phyloP scores from a whole-genome alignment of 176 grass and related monocot genomes.

The Aechmea fasciata region DNA sequence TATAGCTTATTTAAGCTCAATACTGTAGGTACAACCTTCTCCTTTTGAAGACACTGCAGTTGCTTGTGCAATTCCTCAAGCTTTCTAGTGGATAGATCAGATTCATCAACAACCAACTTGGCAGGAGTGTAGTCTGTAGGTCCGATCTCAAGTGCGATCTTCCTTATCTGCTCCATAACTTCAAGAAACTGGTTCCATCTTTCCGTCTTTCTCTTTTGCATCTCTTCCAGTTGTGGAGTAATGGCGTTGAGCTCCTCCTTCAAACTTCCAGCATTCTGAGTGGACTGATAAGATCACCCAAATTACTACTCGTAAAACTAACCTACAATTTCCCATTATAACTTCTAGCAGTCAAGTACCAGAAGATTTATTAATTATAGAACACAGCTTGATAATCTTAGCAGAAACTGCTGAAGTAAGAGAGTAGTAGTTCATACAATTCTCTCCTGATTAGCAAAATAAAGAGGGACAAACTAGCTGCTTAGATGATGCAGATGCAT shows the following conservation, averaged over 20 bases:
- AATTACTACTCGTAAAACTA: conserved; percentile 3
- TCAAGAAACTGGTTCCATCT: conserved; percentile 71
- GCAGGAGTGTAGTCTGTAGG: conserved; percentile 30
- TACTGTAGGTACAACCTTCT: conserved; percentile 40
- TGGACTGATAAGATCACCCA: conserved; percentile 28
- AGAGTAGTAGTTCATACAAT: neutral
- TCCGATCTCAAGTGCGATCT: conserved; percentile 56
- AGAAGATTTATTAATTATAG: neutral
- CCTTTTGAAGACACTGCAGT: conserved; percentile 54
- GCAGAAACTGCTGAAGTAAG: neutral
- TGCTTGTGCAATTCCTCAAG: conserved; percentile 54
- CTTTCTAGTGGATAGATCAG: conserved; percentile 56
- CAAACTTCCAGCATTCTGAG: conserved; percentile 47
- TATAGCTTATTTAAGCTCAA: neutral
- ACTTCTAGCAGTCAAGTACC: neutral
- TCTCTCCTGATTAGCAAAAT: neutral
- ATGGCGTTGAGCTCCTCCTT: conserved; percentile 56
- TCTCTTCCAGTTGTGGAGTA: conserved; percentile 63
- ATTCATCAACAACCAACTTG: conserved; percentile 41
- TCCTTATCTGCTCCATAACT: conserved; percentile 69
- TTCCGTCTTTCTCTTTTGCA: conserved; percentile 61
- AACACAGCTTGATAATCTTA: neutral
- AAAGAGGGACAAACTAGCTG: neutral
- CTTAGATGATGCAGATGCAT: neutral
- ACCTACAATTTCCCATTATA: neutral